Base-by-base conservation (phyloP, 2,329 filamentous ascomycete species). In the Rutstroemia sp. region DNA sequence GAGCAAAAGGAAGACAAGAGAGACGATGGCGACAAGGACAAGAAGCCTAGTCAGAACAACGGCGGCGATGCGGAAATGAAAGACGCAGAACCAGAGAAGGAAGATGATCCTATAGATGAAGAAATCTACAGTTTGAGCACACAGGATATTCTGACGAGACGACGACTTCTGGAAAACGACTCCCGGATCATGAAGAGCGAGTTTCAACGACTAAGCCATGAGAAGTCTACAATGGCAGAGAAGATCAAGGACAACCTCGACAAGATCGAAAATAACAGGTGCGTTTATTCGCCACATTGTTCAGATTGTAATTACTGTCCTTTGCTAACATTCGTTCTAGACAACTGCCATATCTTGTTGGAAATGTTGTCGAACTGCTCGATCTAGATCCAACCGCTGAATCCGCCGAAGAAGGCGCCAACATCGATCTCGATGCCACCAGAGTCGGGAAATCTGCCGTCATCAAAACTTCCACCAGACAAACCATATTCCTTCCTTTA, bases 231-330 rank as follows among this genome's bases (percentile, higher is more conserved):
- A 49, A 99, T 99, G 94, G 85, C 86, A 57, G 92, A 97, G 74
- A 97, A 96, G 79, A 97, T 99, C 74, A 97, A 96, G 80, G 94
- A 99, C 72, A 99, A 99, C 70, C 77, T 89, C 68, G 95, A 99
- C 66, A 99, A 99, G 83, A 99, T 99, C 69, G 92, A 95, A 65
- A 97, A 99, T 76, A 99, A 99, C 78, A 84, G 91, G 92, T 95
- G 77, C 64, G 79, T 65, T 47, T 30, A 51, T 23, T 19, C 17
- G 23, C n/a, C 23, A 10, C 48, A 34, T 23, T 27, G 12, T 46
- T 47, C 49, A 36, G 40, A 25, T 53, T 23, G 3, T 12, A 25
- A 36, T 44, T 10, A 25, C 14, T 36, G 1, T 30, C 0, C 16
- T 34, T 44, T 10, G 19, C 45, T 57, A 61, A 56, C 66, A 51